Conservation (phyloP, 202 grass and related monocot genomes). For the Musa balbisiana region DNA sequence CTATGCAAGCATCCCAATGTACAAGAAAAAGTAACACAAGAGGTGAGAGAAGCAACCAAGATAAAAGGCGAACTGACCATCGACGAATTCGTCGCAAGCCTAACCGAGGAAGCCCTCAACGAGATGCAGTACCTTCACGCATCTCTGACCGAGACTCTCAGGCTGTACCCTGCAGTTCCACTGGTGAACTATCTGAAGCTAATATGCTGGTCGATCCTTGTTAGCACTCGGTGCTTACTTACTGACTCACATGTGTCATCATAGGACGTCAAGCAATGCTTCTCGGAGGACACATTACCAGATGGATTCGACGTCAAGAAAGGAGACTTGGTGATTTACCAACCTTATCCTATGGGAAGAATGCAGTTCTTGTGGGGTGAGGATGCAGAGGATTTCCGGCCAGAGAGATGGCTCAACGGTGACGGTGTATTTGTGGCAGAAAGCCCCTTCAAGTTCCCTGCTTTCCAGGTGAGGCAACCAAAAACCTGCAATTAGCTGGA, state of each 20-base stretch:
- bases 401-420: constrained; percentile 40
- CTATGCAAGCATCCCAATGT: constrained; percentile 37
- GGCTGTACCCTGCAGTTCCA: constrained; percentile 61
- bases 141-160: constrained; percentile 50
- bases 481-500: too few species aligned
- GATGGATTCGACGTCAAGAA: constrained; percentile 45
- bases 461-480: constrained; percentile 45
- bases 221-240: background rate
- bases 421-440: constrained; percentile 39
- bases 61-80: background rate
- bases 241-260: background rate
- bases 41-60: background rate
- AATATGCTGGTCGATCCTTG: background rate
- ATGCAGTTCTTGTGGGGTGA: constrained; percentile 71
- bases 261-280: constrained; percentile 11
- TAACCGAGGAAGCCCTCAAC: constrained; percentile 49
- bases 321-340: constrained; percentile 63
- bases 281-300: constrained; percentile 56
- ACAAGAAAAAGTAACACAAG: constrained; percentile 38
- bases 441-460: constrained; percentile 64
- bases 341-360: constrained; percentile 44
- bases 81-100: constrained; percentile 16
- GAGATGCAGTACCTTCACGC: constrained; percentile 73
- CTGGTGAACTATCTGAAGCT: constrained; percentile 18
- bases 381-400: constrained; percentile 9